Evolutionary conservation across 805 yeast species (phyloP).

Genomic region (Tetrapisispora pingtungensis): DNA sequence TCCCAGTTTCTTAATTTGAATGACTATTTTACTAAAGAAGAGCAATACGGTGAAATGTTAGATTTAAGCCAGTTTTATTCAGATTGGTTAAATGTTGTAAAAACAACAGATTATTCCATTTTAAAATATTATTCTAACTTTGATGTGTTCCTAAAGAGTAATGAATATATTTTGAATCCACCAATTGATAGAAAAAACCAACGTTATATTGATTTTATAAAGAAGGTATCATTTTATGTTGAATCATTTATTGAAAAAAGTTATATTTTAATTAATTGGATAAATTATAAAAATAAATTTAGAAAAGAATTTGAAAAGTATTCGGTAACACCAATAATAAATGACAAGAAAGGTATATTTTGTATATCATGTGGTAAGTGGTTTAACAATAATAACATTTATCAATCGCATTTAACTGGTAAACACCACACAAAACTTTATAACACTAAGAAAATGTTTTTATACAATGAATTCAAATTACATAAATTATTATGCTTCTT

Average conservation of each 20-base stretch:
- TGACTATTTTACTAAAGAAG: conserved; percentile 45
- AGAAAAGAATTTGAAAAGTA: conserved; percentile 8
- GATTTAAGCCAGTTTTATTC: conserved; percentile 48
- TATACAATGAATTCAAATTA: conserved; percentile 34
- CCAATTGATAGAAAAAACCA: conserved; percentile 23
- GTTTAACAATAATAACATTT: conserved; percentile 59
- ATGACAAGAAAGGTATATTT: conserved; percentile 29
- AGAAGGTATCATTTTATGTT: conserved; percentile 41
- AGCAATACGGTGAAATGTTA: conserved; percentile 52
- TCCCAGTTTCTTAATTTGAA: conserved; percentile 42
- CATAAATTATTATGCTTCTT: conserved; percentile 32
- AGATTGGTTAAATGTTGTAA: conserved; percentile 40
- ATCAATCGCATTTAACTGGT: conserved; percentile 57
- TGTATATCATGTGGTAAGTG: conserved; percentile 56
- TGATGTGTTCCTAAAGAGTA: conserved; percentile 29
- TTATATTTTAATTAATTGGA: conserved; percentile 40
- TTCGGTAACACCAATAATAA: conserved; percentile 13
- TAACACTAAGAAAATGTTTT: conserved; percentile 15
- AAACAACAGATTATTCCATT: conserved; percentile 33
- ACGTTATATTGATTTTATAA: conserved; percentile 38
- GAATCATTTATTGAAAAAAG: conserved; percentile 36
- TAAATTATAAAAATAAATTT: conserved; percentile 9
- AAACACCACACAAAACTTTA: conserved; percentile 59
- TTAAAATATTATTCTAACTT: conserved; percentile 41
- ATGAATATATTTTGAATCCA: conserved; percentile 20